Conservation (phyloP, 2,329 filamentous ascomycete species). For the Blastomyces silverae region DNA sequence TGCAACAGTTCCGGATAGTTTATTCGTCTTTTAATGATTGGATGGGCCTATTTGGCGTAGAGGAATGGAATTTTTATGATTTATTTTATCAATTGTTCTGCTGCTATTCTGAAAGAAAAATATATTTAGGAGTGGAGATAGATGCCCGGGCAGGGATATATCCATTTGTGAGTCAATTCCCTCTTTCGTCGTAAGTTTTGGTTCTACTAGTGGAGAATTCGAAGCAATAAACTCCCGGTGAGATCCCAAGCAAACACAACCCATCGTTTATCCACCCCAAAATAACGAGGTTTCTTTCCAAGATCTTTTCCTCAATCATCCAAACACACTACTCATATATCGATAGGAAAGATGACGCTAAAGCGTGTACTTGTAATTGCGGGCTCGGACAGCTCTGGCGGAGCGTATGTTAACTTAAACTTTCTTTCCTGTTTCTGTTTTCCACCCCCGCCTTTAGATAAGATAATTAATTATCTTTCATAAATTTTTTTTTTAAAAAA, state of each 20-base stretch:
- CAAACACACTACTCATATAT: neutral
- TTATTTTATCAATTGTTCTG: neutral
- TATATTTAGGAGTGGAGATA: neutral
- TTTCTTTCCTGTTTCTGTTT: constrained; percentile 16
- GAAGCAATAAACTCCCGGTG: neutral
- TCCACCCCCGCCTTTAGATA: constrained; percentile 6
- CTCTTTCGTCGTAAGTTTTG: neutral
- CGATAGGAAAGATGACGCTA: constrained; percentile 15
- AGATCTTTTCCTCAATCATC: neutral
- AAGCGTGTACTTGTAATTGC: constrained; percentile 70
- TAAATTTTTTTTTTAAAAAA: neutral
- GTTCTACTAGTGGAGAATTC: neutral
- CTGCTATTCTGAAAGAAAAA: neutral
- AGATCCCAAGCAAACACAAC: neutral
- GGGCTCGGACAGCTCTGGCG: constrained; percentile 84
- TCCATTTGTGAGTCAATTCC: neutral
- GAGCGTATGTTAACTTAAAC: constrained; percentile 57
- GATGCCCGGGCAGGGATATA: neutral
- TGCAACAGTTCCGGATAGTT: constrained; percentile 1
- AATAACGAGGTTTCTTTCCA: neutral
- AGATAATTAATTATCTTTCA: neutral
- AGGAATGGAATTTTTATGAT: neutral
- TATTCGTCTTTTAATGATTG: constrained; percentile 18
- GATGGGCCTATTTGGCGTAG: neutral
- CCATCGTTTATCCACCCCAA: too few species aligned